Conservation (phyloP, 108 stramenopile genomes). For the Nitzschia putrida region DNA sequence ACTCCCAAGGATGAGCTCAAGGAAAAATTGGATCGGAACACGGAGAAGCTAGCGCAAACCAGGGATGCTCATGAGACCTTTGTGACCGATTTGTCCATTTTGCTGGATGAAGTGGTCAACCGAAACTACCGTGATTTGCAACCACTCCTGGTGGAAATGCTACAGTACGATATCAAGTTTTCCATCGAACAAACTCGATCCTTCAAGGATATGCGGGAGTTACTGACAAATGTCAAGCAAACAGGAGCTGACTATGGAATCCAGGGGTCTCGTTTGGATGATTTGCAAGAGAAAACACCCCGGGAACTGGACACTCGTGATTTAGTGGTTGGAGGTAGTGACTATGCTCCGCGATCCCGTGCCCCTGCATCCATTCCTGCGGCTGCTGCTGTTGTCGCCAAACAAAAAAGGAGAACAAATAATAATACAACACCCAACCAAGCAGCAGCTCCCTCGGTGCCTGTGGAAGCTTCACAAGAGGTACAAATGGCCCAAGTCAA, state of each 20-base stretch:
- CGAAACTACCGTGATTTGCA: constrained; percentile 80
- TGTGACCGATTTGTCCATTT: constrained; percentile 59
- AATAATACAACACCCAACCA: background rate
- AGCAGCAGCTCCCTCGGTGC: background rate
- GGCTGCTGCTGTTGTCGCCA: too few relatives aligned
- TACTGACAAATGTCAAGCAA: constrained; percentile 54
- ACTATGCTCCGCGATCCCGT: constrained; percentile 1
- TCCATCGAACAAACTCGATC: constrained; percentile 56
- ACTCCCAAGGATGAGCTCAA: constrained; percentile 43
- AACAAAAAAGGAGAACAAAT: background rate
- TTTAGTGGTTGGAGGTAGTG: constrained; percentile 12
- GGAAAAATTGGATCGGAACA: constrained; percentile 70
- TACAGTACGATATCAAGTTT: constrained; percentile 69
- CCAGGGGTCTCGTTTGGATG: constrained; percentile 63
- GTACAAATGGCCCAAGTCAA: background rate
- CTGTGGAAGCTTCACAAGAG: background rate
- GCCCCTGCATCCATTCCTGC: background rate
- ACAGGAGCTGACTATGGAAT: constrained; percentile 48
- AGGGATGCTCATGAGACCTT: constrained; percentile 55
- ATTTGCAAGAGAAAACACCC: constrained; percentile 53
- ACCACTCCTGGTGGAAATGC: constrained; percentile 71
- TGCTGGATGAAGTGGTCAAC: constrained; percentile 77
- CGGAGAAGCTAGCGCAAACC: constrained; percentile 61
- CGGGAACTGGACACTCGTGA: constrained; percentile 36
- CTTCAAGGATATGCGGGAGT: constrained; percentile 36